Percentiles rank a stretch among this genome's conserved stretches.
These are phyloP conservation scores for Colletotrichum orbiculare DNA, from an alignment of 2,329 filamentous ascomycete species.

Conservation along the genomic window DNA sequence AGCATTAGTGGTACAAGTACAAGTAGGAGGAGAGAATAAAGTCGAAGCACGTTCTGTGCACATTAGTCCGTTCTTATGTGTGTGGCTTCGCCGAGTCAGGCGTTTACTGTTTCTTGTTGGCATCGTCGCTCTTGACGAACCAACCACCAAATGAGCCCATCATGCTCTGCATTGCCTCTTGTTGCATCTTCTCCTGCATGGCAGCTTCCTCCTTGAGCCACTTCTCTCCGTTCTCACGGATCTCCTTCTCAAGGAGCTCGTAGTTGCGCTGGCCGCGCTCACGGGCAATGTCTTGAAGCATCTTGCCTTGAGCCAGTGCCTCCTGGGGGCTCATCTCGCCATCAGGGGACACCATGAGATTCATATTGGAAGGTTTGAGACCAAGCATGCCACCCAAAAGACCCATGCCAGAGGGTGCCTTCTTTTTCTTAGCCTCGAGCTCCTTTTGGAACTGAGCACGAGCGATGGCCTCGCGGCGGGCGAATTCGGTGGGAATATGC, in stretches of 20 bases:
- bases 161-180: slow-evolving; percentile 93
- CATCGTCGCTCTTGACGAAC: slow-evolving; percentile 50
- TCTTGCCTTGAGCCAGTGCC: slow-evolving; percentile 91
- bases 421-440: slow-evolving; percentile 73
- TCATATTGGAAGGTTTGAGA: slow-evolving; percentile 77
- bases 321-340: slow-evolving; percentile 79
- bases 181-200: slow-evolving; percentile 87
- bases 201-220: slow-evolving; percentile 95
- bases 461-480: slow-evolving; percentile 85
- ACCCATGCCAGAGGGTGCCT: slow-evolving; percentile 69
- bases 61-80: slow-evolving; percentile 13
- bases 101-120: slow-evolving; percentile 36
- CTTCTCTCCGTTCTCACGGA: slow-evolving; percentile 91
- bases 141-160: slow-evolving; percentile 78
- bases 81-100: background rate
- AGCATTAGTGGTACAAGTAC: slow-evolving; percentile 35
- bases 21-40: slow-evolving; percentile 32
- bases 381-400: slow-evolving; percentile 79
- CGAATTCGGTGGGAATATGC: slow-evolving; percentile 90
- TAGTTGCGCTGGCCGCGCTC: slow-evolving; percentile 94
- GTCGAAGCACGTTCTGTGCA: slow-evolving; percentile 21
- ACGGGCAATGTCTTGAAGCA: slow-evolving; percentile 93
- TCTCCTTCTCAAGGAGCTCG: slow-evolving; percentile 88
- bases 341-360: slow-evolving; percentile 67
- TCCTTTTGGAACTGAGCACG: slow-evolving; percentile 87